phyloP scores from a whole-genome alignment of 495 filamentous ascomycete species.

The Trichoderma reesei region DNA sequence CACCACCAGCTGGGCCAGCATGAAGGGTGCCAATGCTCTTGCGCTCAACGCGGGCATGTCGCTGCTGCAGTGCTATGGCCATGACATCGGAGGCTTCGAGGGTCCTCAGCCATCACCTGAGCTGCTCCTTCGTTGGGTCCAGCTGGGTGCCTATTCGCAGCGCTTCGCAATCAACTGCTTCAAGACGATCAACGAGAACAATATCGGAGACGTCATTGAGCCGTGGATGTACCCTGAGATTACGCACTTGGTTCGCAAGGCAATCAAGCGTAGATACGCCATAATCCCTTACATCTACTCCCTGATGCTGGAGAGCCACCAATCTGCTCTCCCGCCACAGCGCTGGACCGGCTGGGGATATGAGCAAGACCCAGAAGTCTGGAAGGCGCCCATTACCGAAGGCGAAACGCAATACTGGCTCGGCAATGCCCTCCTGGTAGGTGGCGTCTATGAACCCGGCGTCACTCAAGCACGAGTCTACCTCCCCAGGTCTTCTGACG shows the following conservation, averaged over 20 bases:
- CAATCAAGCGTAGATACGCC: conserved; percentile 59
- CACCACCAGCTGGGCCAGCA: conserved; percentile 54
- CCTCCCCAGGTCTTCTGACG: conserved; percentile 39
- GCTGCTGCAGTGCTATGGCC: conserved; percentile 56
- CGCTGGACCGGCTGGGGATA: conserved; percentile 62
- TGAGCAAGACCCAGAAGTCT: conserved; percentile 52
- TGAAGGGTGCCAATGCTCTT: conserved; percentile 57
- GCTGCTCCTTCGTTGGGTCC: conserved; percentile 59
- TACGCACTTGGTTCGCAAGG: conserved; percentile 45
- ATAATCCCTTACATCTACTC: conserved; percentile 61
- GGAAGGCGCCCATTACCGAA: conserved; percentile 40
- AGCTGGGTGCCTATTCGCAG: conserved; percentile 56
- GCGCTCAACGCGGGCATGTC: conserved; percentile 58
- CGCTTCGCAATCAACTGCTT: conserved; percentile 69
- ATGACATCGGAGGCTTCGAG: conserved; percentile 66
- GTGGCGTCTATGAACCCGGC: conserved; percentile 54
- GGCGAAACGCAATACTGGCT: conserved; percentile 65
- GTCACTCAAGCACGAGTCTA: conserved; percentile 45
- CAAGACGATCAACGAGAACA: conserved; percentile 52
- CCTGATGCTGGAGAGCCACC: conserved; percentile 48
- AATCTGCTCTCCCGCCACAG: conserved; percentile 48
- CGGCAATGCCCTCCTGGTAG: conserved; percentile 53
- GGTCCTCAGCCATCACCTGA: conserved; percentile 59
- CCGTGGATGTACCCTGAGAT: conserved; percentile 64
- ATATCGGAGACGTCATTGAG: conserved; percentile 58